Conservation (phyloP, 306 rosid species). For the Amphicarpaea edgeworthii region DNA sequence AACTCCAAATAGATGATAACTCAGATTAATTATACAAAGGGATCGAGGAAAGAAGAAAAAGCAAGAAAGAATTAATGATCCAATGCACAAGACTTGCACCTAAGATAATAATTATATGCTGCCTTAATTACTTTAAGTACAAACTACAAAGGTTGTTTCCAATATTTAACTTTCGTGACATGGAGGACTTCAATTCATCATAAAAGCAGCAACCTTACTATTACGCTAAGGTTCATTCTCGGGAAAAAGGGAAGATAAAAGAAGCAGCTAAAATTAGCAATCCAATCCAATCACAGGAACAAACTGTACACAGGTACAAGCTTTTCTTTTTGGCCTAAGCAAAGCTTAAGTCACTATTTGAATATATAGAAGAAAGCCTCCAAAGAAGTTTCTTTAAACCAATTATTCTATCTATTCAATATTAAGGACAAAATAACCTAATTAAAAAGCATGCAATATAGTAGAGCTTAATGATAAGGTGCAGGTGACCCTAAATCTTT, state of each 20-base stretch:
- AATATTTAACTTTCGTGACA: background rate
- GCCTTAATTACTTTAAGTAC: background rate
- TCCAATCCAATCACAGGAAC: conserved; percentile 6
- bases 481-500: conserved; percentile 42
- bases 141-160: background rate
- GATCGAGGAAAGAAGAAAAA: background rate
- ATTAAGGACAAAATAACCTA: conserved; percentile 49
- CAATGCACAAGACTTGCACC: background rate
- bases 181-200: background rate
- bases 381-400: conserved; percentile 61
- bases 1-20: background rate
- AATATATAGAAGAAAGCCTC: conserved; percentile 46
- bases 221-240: conserved; percentile 17
- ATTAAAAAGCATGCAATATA: conserved; percentile 51
- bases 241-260: conserved; percentile 1
- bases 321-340: background rate
- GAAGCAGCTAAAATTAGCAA: conserved; percentile 23
- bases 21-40: background rate
- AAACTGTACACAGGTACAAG: background rate
- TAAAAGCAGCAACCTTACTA: conserved; percentile 10
- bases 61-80: background rate
- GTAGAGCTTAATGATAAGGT: conserved; percentile 41
- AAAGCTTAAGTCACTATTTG: background rate
- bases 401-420: conserved; percentile 48
- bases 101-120: background rate